Percentiles rank a stretch among this genome's conserved stretches.
Evolutionary conservation across 2,329 filamentous ascomycete genomes (phyloP).

Genomic region (Fusarium sp.): DNA sequence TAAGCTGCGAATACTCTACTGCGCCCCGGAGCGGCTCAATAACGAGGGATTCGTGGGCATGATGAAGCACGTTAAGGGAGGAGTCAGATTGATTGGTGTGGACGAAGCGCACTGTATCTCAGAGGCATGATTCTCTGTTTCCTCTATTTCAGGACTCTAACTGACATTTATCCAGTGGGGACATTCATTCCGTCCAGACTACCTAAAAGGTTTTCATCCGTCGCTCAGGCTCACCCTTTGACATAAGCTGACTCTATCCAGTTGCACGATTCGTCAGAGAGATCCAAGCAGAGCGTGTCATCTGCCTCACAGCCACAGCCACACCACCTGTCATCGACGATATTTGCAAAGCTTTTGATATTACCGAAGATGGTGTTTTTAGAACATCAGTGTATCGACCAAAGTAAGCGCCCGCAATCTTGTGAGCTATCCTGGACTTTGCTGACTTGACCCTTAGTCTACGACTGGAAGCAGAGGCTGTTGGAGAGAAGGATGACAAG

Average conservation of each 20-base stretch:
- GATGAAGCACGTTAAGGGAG: conserved; percentile 65
- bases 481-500: conserved; percentile 57
- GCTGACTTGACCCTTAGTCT: conserved; percentile 51
- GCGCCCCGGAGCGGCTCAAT: conserved; percentile 69
- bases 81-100: conserved; percentile 66
- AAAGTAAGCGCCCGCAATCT: conserved; percentile 51
- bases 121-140: conserved; percentile 21
- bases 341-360: conserved; percentile 63
- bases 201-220: conserved; percentile 57
- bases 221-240: not conserved
- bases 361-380: conserved; percentile 61
- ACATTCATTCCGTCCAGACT: conserved; percentile 62
- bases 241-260: conserved; percentile 6
- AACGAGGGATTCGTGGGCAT: conserved; percentile 69
- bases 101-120: conserved; percentile 71
- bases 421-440: fast-evolving
- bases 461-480: conserved; percentile 61
- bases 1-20: conserved; percentile 65
- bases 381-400: conserved; percentile 68
- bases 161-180: conserved; percentile 54
- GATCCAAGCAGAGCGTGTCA: conserved; percentile 66
- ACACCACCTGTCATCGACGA: conserved; percentile 66
- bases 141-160: fast-evolving
- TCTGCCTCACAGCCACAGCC: conserved; percentile 70
- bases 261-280: conserved; percentile 67